These are phyloP conservation scores for Crucihimalaya himalaica DNA, from an alignment of 345 rosid genomes.

Conservation along the genomic window DNA sequence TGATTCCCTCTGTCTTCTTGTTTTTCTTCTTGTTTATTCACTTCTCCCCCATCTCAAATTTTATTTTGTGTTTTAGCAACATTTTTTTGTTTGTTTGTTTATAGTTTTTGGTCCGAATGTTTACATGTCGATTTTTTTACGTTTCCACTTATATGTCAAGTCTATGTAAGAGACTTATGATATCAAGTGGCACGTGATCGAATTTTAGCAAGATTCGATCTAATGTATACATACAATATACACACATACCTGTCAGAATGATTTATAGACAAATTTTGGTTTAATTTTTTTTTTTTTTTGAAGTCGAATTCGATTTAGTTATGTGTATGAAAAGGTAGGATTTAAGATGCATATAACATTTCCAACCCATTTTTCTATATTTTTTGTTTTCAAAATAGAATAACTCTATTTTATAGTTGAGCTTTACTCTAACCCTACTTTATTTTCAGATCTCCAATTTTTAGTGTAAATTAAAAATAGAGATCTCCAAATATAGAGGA, in stretches of 20 bases:
- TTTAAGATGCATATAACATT: neutral
- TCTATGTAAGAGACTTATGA: conserved; percentile 24
- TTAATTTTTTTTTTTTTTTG: neutral
- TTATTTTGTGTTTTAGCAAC: neutral
- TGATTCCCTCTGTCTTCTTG: conserved; percentile 38
- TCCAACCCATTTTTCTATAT: too few species aligned
- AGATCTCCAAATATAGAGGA: too few species aligned
- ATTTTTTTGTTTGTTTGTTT: neutral
- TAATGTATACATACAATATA: neutral
- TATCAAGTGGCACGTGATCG: conserved; percentile 8
- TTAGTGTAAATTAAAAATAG: too few species aligned
- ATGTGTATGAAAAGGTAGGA: neutral
- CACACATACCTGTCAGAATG: neutral
- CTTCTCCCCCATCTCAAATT: neutral
- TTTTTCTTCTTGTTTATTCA: conserved; percentile 29
- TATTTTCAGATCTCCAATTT: too few species aligned
- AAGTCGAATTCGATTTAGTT: neutral
- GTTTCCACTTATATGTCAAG: conserved; percentile 24
- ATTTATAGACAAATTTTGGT: neutral
- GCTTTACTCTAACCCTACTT: too few species aligned
- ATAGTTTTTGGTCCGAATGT: conserved; percentile 6
- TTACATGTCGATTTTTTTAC: conserved; percentile 31
- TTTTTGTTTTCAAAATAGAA: too few species aligned
- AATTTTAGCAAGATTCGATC: conserved; percentile 19
- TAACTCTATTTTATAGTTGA: too few species aligned